Conservation (phyloP, 257 asterid species). For the Thymus mandschuricus region DNA sequence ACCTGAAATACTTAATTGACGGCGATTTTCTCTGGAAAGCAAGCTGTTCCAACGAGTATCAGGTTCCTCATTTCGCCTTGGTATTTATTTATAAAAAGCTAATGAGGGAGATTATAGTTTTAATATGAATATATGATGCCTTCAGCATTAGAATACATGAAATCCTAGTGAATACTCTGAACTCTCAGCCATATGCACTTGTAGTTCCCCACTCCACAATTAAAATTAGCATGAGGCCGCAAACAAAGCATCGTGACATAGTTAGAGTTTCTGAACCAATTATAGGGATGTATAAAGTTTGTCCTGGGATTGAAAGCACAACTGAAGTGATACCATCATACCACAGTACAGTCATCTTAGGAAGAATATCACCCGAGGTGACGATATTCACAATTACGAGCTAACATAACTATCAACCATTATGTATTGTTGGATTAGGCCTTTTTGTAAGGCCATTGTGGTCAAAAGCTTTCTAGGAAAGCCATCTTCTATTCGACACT, state of each 20-base stretch:
- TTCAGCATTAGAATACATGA: slow-evolving; percentile 1
- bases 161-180: not conserved
- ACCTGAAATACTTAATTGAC: not conserved
- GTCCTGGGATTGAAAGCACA: slow-evolving; percentile 6
- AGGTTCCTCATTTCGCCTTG: not conserved
- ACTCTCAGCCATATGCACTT: slow-evolving; percentile 16
- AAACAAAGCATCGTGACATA: not conserved
- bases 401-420: slow-evolving; percentile 13
- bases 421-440: not conserved
- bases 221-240: not conserved
- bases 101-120: slow-evolving; percentile 8
- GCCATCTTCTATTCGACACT: slow-evolving; percentile 9
- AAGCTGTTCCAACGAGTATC: not conserved
- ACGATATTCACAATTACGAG: not conserved
- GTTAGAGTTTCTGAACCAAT: slow-evolving; percentile 14
- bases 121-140: not conserved
- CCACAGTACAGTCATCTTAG: not conserved
- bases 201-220: slow-evolving; percentile 5
- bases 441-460: slow-evolving; percentile 9
- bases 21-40: not conserved
- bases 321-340: not conserved
- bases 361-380: slow-evolving; percentile 13
- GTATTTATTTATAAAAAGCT: not conserved
- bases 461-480: slow-evolving; percentile 9
- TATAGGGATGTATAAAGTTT: not conserved